These are phyloP conservation scores for Vishniacozyma victoriae DNA, from an alignment of 768 basidiomycete species.

Conservation along the genomic window DNA sequence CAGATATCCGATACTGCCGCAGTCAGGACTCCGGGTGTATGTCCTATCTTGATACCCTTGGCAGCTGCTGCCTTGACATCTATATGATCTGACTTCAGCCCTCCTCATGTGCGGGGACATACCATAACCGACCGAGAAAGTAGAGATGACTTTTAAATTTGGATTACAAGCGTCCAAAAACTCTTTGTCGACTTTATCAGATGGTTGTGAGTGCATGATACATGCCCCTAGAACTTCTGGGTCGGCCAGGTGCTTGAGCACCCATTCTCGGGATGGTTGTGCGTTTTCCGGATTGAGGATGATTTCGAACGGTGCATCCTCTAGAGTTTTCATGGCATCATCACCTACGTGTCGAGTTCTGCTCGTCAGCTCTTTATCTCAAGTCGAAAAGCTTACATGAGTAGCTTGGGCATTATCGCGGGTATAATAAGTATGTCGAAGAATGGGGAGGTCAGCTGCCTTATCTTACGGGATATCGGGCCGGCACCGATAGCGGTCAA, in stretches of 20 bases:
- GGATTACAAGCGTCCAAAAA: slow-evolving; percentile 56
- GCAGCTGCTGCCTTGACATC: slow-evolving; percentile 58
- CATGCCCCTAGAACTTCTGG: slow-evolving; percentile 12
- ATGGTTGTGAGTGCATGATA: slow-evolving; percentile 20
- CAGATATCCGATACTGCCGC: slow-evolving; percentile 93
- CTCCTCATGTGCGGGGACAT: neutral
- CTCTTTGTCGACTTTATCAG: slow-evolving; percentile 63
- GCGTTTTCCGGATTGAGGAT: slow-evolving; percentile 51
- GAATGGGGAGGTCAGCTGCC: too few relatives aligned
- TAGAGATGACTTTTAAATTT: slow-evolving; percentile 71
- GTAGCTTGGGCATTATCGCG: slow-evolving; percentile 15
- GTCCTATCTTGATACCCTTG: slow-evolving; percentile 68
- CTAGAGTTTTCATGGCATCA: slow-evolving; percentile 33
- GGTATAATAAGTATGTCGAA: too few relatives aligned
- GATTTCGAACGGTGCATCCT: slow-evolving; percentile 47
- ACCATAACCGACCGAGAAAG: slow-evolving; percentile 56
- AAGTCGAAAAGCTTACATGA: slow-evolving; percentile 2
- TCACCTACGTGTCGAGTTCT: slow-evolving; percentile 38
- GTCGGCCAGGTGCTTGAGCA: slow-evolving; percentile 22
- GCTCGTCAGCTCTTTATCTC: neutral
- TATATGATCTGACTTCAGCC: slow-evolving; percentile 63
- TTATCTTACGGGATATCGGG: too few relatives aligned
- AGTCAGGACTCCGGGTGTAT: slow-evolving; percentile 88
- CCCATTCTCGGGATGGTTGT: slow-evolving; percentile 13
- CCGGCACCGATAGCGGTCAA: too few relatives aligned